Evolutionary conservation across 306 rosid species (phyloP).

Genomic region (Cucurbita pepo): DNA sequence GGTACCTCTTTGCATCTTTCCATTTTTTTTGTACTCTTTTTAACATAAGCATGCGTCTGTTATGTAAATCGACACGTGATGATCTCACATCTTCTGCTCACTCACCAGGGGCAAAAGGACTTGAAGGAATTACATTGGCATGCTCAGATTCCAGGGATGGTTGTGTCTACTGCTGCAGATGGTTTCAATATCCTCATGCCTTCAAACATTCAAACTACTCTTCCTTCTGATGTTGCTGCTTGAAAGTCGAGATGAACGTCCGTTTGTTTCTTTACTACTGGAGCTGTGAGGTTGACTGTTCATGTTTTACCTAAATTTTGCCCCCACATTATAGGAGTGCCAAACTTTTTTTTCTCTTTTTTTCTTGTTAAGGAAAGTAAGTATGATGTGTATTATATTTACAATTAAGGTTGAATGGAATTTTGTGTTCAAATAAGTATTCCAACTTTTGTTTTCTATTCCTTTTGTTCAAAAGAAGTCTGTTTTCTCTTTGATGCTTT

Average conservation of each 20-base stretch:
- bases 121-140: slow-evolving; percentile 95
- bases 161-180: slow-evolving; percentile 81
- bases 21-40: background rate
- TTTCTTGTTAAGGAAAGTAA: background rate
- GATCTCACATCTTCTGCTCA: background rate
- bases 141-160: slow-evolving; percentile 89
- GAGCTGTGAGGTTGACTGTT: background rate
- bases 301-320: background rate
- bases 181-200: slow-evolving; percentile 93
- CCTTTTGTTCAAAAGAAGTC: too few species aligned
- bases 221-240: slow-evolving; percentile 44
- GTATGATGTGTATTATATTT: background rate
- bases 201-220: slow-evolving; percentile 67
- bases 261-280: background rate
- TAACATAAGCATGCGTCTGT: background rate
- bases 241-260: background rate
- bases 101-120: slow-evolving; percentile 72
- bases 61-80: background rate
- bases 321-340: background rate
- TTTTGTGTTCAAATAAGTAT: background rate
- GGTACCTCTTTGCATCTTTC: slow-evolving; percentile 18
- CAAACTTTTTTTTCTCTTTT: background rate
- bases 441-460: background rate
- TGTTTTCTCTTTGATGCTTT: too few species aligned
- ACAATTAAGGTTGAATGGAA: background rate